phyloP scores from a whole-genome alignment of 352 stramenopile species.

The Phytophthora cryptogea region DNA sequence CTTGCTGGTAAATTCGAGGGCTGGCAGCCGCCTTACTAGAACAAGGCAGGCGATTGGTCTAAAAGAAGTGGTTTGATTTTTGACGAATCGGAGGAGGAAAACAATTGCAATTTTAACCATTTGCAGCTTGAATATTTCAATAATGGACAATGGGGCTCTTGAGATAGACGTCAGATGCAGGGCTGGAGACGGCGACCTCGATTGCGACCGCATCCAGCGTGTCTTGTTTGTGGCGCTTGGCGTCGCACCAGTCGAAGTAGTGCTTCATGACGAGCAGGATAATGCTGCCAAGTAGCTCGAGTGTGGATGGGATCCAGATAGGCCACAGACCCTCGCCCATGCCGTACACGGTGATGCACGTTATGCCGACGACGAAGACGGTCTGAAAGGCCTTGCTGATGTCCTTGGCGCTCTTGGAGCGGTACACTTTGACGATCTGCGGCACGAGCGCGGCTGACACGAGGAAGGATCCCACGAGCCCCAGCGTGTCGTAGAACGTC shows the following conservation, averaged over 20 bases:
- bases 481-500: slow-evolving; percentile 53
- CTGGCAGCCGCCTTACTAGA: slow-evolving; percentile 26
- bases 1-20: not conserved
- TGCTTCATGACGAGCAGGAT: slow-evolving; percentile 53
- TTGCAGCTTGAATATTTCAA: not conserved
- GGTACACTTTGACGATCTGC: slow-evolving; percentile 65
- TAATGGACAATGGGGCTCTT: not conserved
- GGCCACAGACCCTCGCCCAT: slow-evolving; percentile 54
- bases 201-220: slow-evolving; percentile 1
- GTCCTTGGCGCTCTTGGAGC: slow-evolving; percentile 58
- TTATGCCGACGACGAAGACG: slow-evolving; percentile 50
- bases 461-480: slow-evolving; percentile 64
- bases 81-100: slow-evolving; percentile 2
- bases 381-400: slow-evolving; percentile 58
- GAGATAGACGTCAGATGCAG: not conserved
- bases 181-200: slow-evolving; percentile 7
- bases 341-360: slow-evolving; percentile 51
- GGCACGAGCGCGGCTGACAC: slow-evolving; percentile 62
- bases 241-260: slow-evolving; percentile 42
- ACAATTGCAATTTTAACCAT: slow-evolving; percentile 5
- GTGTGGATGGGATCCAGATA: slow-evolving; percentile 59
- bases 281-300: slow-evolving; percentile 47
- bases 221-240: slow-evolving; percentile 17
- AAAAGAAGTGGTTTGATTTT: not conserved
- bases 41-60: slow-evolving; percentile 9